Conservation (phyloP, 176 grass and related monocot species). For the Triticum turgidum region DNA sequence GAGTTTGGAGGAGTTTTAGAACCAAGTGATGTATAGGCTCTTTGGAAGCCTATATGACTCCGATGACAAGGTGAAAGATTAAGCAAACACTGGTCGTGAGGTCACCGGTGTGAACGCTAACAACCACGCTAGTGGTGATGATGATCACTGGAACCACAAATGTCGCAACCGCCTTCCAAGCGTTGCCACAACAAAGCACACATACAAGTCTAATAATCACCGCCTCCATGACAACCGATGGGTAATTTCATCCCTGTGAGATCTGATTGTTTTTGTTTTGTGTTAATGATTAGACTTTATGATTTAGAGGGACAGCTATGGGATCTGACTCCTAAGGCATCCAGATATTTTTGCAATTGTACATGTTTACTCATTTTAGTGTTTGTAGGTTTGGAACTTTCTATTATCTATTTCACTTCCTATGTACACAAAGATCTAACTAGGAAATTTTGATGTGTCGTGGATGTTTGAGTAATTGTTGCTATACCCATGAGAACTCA, state of each 20-base stretch:
- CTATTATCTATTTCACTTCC: not conserved
- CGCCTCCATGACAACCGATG: not conserved
- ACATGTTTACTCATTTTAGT: not conserved
- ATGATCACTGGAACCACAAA: not conserved
- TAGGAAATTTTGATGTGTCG: not conserved
- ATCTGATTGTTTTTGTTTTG: not conserved
- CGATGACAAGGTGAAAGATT: slow-evolving; percentile 42
- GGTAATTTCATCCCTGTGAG: not conserved
- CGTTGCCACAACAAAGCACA: not conserved
- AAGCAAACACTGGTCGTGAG: not conserved
- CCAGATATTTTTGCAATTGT: not conserved
- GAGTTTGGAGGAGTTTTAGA: slow-evolving; percentile 33
- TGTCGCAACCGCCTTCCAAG: not conserved
- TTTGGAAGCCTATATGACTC: slow-evolving; percentile 47
- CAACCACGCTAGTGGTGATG: not conserved
- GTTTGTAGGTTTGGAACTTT: not conserved
- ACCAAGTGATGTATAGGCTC: slow-evolving; percentile 59
- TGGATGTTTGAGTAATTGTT: not conserved
- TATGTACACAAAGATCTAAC: not conserved
- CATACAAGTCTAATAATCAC: not conserved
- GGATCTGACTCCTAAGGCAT: not conserved
- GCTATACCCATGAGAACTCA: not conserved
- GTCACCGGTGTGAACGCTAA: not conserved
- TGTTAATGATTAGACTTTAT: not conserved
- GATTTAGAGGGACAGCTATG: not conserved